phyloP scores from a whole-genome alignment of 2,329 filamentous ascomycete genomes.

The Fusarium pseudonygamai region DNA sequence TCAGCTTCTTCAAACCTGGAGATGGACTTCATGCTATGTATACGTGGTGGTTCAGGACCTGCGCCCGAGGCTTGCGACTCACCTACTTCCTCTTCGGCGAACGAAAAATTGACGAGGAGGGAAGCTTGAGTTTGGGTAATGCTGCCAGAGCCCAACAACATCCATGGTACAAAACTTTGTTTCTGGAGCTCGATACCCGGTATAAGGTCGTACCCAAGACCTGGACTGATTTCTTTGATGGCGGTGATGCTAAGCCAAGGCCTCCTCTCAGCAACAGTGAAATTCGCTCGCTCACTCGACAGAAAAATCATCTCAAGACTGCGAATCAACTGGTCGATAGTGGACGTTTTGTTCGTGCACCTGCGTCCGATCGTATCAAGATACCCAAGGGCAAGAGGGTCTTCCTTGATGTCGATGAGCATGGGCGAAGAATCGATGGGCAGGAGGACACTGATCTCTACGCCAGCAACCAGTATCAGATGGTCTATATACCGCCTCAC shows the following conservation, averaged over 20 bases:
- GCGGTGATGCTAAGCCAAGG: slow-evolving; percentile 56
- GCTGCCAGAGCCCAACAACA: slow-evolving; percentile 46
- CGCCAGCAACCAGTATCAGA: slow-evolving; percentile 69
- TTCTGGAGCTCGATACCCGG: slow-evolving; percentile 58
- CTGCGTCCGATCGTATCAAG: slow-evolving; percentile 93
- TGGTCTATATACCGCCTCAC: slow-evolving; percentile 84
- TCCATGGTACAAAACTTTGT: slow-evolving; percentile 53
- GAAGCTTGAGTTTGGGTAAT: slow-evolving; percentile 62
- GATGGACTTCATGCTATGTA: slow-evolving; percentile 87
- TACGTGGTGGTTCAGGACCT: slow-evolving; percentile 94
- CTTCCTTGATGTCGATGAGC: slow-evolving; percentile 77
- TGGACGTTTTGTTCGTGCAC: slow-evolving; percentile 89
- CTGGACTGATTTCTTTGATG: slow-evolving; percentile 66
- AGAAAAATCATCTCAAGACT: slow-evolving; percentile 58
- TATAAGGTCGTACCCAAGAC: slow-evolving; percentile 61
- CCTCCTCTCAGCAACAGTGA: slow-evolving; percentile 49
- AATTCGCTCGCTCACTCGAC: slow-evolving; percentile 48
- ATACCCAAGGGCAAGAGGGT: slow-evolving; percentile 86
- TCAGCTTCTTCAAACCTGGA: slow-evolving; percentile 85
- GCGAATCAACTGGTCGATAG: slow-evolving; percentile 69
- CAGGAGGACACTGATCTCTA: slow-evolving; percentile 61
- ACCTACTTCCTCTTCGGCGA: slow-evolving; percentile 95
- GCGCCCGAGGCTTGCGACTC: slow-evolving; percentile 80
- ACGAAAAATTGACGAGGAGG: slow-evolving; percentile 82
- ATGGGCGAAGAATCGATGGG: slow-evolving; percentile 71